These are phyloP conservation scores for Neofusicoccum cordaticola DNA, from an alignment of 2,329 filamentous ascomycete genomes.

Conservation along the genomic window DNA sequence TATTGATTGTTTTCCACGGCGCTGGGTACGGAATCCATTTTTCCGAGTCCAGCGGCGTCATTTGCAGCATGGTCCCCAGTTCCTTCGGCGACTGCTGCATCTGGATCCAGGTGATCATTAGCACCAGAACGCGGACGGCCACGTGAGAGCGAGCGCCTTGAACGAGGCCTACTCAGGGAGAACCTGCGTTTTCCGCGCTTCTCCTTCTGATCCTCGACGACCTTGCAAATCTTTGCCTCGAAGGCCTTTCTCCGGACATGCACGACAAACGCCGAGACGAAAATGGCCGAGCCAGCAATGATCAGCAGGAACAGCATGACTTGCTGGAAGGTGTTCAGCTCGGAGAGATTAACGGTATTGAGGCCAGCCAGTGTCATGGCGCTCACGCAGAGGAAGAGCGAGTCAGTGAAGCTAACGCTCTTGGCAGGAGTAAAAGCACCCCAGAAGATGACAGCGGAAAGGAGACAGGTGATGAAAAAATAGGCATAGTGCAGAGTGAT, in stretches of 20 bases:
- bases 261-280: constrained; percentile 64
- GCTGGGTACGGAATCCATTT: background rate
- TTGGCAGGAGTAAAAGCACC: constrained; percentile 50
- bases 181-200: background rate
- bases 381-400: constrained; percentile 64
- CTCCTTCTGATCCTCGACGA: constrained; percentile 41
- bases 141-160: constrained; percentile 21
- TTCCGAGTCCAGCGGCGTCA: background rate
- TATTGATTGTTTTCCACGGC: background rate
- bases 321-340: constrained; percentile 67
- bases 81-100: background rate
- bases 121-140: background rate
- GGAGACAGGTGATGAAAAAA: constrained; percentile 56
- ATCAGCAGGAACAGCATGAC: constrained; percentile 63
- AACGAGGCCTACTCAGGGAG: constrained; percentile 12
- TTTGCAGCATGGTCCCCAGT: background rate
- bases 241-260: constrained; percentile 61
- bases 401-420: constrained; percentile 60
- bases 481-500: constrained; percentile 66
- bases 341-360: constrained; percentile 64
- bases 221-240: constrained; percentile 56
- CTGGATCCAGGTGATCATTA: background rate
- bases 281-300: constrained; percentile 64
- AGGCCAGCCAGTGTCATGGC: constrained; percentile 67
- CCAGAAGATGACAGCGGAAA: constrained; percentile 62